Base-by-base conservation (phyloP, 257 asterid species). In the Petunia secreta region DNA sequence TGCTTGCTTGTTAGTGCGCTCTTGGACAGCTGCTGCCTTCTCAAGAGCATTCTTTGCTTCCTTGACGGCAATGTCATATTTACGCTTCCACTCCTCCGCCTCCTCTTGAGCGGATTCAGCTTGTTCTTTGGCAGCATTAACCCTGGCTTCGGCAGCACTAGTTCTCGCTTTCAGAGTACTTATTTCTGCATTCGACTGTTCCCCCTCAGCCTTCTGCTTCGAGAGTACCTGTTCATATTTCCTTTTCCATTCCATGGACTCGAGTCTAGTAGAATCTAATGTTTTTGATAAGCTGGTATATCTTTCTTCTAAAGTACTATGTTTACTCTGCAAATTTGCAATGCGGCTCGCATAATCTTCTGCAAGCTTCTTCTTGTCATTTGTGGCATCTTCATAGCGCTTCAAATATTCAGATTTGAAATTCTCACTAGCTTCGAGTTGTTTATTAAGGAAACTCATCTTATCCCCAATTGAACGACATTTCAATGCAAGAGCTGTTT, bases 121-220 rank as follows among this genome's bases (percentile, higher is more conserved):
- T 81, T 90, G 93, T 86, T 96, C 99, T 80, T 90, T 92, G 80
- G 98, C 95, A 79, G 99, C 99, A 69, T 92, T 97, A 63, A 96
- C 86, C 86, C 99, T 91, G 80, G 99, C 99, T 84, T 92, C 99
- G 65, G 99, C 97, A 75, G 99, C 99, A 84, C 96, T 91, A 77
- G 91, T 88, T 85, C 88, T 91, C 41, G 98, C 91, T 83, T 86
- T 90, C 68, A 94, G 95, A 86, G 94, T 87, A 6, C 94, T 87
- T 79, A 94, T 86, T 84, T 96, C 98, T 1, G 94, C 89, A 84
- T 82, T 88, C 25, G 84, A 83, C 86, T 92, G 97, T 77, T 91
- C 97, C 84, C 91, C 97, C 84, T 83, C 97, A 55, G 92, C 95
- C 91, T 91, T 94, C 75, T 81, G 93, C 86, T 87, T 89, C 43